phyloP scores from a whole-genome alignment of 495 filamentous ascomycete genomes.

The Copromyces sp. region DNA sequence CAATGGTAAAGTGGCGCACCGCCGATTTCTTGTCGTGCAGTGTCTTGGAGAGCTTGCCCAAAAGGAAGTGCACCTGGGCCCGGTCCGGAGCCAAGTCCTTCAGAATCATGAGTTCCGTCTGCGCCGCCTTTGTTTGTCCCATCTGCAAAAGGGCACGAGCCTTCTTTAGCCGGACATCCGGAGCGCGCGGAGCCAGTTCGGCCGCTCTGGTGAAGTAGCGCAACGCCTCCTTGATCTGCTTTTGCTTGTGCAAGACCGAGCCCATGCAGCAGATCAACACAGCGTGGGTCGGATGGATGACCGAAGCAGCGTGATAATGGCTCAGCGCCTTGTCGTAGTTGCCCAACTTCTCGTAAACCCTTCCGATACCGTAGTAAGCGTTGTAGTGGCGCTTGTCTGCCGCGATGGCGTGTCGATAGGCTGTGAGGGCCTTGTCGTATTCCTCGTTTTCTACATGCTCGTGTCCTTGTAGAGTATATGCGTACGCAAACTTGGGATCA shows the following conservation, averaged over 20 bases:
- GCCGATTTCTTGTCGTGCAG: conserved; percentile 68
- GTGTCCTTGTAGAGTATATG: conserved; percentile 89
- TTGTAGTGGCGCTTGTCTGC: conserved; percentile 90
- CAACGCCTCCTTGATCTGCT: conserved; percentile 66
- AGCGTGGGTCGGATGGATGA: conserved; percentile 85
- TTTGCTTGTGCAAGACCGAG: conserved; percentile 75
- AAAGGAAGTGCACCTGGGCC: conserved; percentile 86
- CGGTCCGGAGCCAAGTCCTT: conserved; percentile 89
- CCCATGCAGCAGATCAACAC: conserved; percentile 88
- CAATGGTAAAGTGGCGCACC: conserved; percentile 86
- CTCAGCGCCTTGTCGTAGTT: conserved; percentile 82
- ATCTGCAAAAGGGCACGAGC: conserved; percentile 76
- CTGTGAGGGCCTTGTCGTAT: conserved; percentile 81
- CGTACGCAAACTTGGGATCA: conserved; percentile 85
- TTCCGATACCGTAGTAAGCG: conserved; percentile 91
- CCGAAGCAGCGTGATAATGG: conserved; percentile 77
- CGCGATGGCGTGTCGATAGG: conserved; percentile 72
- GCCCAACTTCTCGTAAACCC: conserved; percentile 88
- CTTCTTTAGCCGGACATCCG: conserved; percentile 80
- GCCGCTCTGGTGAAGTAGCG: conserved; percentile 70
- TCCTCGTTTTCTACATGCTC: conserved; percentile 96
- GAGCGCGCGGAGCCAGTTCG: conserved; percentile 66
- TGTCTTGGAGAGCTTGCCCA: conserved; percentile 78
- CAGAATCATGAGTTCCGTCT: conserved; percentile 68
- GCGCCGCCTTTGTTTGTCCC: conserved; percentile 57